phyloP scores from a whole-genome alignment of 768 basidiomycete species.

The Dendrothele bispora region DNA sequence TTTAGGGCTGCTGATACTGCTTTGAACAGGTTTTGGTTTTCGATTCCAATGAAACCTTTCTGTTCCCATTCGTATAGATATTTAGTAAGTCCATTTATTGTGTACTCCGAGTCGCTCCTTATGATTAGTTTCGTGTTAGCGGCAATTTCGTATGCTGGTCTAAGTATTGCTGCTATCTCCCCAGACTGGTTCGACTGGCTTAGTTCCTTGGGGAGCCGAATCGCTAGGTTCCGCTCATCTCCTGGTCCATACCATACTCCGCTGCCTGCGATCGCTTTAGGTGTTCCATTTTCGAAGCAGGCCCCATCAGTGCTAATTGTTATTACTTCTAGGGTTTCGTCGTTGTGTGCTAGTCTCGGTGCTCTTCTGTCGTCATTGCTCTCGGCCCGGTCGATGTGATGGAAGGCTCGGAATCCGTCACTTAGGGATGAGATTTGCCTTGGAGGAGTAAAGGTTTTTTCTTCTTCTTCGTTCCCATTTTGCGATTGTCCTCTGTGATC shows the following conservation, averaged over 20 bases:
- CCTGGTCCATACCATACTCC: conserved; percentile 16
- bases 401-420: background rate
- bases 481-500: background rate
- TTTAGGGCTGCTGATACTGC: conserved; percentile 9
- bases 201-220: conserved; percentile 10
- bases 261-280: conserved; percentile 16
- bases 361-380: background rate
- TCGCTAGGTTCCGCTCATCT: conserved; percentile 15
- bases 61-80: conserved; percentile 22
- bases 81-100: no score
- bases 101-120: conserved; percentile 12
- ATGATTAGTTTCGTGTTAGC: conserved; percentile 1
- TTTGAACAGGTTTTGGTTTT: conserved; percentile 15
- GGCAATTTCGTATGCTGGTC: conserved; percentile 4
- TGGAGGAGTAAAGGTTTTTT: background rate
- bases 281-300: conserved; percentile 13
- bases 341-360: background rate
- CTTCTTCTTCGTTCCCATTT: background rate
- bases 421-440: background rate
- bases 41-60: conserved; percentile 18
- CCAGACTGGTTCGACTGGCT: conserved; percentile 20
- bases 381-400: background rate
- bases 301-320: background rate
- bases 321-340: background rate
- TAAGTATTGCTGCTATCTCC: conserved; percentile 15